Evolutionary conservation across 106 monocot genomes (phyloP), one percentile per base, ranked within the genome.

Genomic region (Chionographis japonica): DNA sequence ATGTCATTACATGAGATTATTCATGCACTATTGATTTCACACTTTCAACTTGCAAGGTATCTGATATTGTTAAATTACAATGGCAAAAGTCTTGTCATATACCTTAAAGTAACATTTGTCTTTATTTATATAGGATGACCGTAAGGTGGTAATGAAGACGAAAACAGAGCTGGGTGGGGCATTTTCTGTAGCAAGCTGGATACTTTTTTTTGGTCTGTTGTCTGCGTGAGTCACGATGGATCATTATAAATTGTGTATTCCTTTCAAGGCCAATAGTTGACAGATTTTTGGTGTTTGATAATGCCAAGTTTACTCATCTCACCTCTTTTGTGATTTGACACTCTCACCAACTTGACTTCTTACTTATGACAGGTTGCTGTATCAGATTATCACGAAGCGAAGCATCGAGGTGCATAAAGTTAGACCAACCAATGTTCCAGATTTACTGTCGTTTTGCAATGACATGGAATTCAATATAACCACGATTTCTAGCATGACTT

Each of bases 381-480:
- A 91, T 84, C 86, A 91, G 52, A 71, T 84, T 59, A 86, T 95
- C 78, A 69, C 79, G 1, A 88, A 88, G 66, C 55, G 81, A 70
- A 88, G 75, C 37, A 80, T 91, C 69, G 88, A 91, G 69, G 84
- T 91, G 53, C 81, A 95, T 63, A 77, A 68, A 78, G 80, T 95
- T 40, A 83, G 70, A 60, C 91, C 95, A 54, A 75, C 83, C 2
- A 91, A 91, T 68, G 81, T 86, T 63, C 81, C 79, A 58, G 91
- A 95, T 81, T 79, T 88, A 39, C 65, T 75, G 15, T 67, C 78
- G 6, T 91, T 95, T 63, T 71, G 75, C 49, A 95, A 91, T 72
- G 95, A 95, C 58, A 75, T 95, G 80, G 91, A 91, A 76, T 91
- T 95, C 63, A 91, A 88, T 66, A 84, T 95, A 40, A 95, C 95